phyloP scores from a whole-genome alignment of 495 filamentous ascomycete genomes.

The Staphylotrichum tortipilum region DNA sequence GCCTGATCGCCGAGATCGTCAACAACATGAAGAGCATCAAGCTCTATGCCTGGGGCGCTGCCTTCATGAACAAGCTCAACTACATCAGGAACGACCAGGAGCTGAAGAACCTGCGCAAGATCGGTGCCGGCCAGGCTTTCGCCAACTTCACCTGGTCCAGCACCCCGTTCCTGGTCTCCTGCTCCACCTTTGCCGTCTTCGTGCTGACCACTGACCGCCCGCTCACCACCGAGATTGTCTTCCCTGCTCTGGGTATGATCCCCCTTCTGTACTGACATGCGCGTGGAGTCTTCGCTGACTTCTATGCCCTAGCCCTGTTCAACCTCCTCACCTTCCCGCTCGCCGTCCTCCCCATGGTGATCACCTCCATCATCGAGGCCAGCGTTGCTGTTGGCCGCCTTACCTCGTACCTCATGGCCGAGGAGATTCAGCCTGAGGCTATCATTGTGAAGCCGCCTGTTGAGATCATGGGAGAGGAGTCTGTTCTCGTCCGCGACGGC shows the following conservation, averaged over 20 bases:
- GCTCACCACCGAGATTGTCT: slow-evolving; percentile 89
- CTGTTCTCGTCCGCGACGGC: slow-evolving; percentile 70
- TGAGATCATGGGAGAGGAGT: slow-evolving; percentile 68
- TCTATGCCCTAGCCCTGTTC: slow-evolving; percentile 56
- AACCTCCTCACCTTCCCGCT: slow-evolving; percentile 93
- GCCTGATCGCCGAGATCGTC: slow-evolving; percentile 93
- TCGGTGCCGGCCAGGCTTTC: slow-evolving; percentile 85
- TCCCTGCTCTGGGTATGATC: slow-evolving; percentile 63
- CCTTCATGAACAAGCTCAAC: slow-evolving; percentile 96
- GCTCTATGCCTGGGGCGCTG: slow-evolving; percentile 92
- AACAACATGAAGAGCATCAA: slow-evolving; percentile 99
- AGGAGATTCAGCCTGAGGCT: slow-evolving; percentile 84
- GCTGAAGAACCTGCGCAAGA: slow-evolving; percentile 88
- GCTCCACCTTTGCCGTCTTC: slow-evolving; percentile 91
- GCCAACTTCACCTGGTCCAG: slow-evolving; percentile 99
- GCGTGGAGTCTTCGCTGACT: neutral
- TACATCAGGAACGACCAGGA: slow-evolving; percentile 92
- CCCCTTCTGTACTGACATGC: no score
- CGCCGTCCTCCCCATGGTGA: slow-evolving; percentile 92
- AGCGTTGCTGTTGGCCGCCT: slow-evolving; percentile 81
- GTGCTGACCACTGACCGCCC: slow-evolving; percentile 73
- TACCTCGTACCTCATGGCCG: slow-evolving; percentile 75
- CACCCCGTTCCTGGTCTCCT: slow-evolving; percentile 97
- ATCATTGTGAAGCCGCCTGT: slow-evolving; percentile 60
- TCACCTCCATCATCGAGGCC: slow-evolving; percentile 94